Evolutionary conservation across 2,329 filamentous ascomycete genomes (phyloP).

Genomic region (Dactylellina parvicollis): DNA sequence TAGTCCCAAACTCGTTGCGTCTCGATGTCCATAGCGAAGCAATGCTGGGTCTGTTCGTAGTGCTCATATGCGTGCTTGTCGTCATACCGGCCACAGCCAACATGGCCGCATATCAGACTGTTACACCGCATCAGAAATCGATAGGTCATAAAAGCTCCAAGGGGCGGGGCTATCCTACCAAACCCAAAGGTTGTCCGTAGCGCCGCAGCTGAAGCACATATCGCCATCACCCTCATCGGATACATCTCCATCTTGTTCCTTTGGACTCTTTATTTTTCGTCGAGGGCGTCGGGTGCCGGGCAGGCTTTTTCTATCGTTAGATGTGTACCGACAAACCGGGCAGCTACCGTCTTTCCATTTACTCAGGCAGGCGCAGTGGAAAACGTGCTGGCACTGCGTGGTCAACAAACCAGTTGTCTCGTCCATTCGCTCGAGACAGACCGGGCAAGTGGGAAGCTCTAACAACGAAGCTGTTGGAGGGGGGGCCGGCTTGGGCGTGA

Average conservation of each 20-base stretch:
- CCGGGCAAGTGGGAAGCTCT: constrained; percentile 93
- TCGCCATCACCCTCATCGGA: constrained; percentile 67
- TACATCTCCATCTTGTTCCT: constrained; percentile 41
- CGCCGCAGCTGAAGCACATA: constrained; percentile 57
- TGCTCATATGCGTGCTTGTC: constrained; percentile 67
- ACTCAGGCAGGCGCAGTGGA: constrained; percentile 93
- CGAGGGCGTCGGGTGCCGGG: constrained; percentile 83
- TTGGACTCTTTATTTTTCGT: constrained; percentile 20
- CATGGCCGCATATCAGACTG: constrained; percentile 63
- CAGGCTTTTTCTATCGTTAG: constrained; percentile 86
- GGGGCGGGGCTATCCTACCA: constrained; percentile 50
- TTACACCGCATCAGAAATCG: background rate
- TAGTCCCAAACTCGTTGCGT: constrained; percentile 99
- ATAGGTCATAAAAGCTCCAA: background rate
- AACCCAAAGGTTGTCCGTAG: constrained; percentile 58
- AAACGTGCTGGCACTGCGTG: constrained; percentile 96
- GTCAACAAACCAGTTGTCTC: constrained; percentile 94
- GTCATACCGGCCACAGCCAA: constrained; percentile 95
- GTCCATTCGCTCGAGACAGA: constrained; percentile 97
- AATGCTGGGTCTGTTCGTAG: constrained; percentile 67
- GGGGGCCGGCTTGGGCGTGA: constrained; percentile 71
- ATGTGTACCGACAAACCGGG: constrained; percentile 89
- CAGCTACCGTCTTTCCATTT: constrained; percentile 96
- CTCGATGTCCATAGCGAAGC: constrained; percentile 89
- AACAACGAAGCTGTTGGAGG: constrained; percentile 84